Percentiles rank a stretch among this genome's conserved stretches.
These are phyloP conservation scores for Yamadazyma olivae DNA, from an alignment of 805 yeast species.

Conservation along the genomic window DNA sequence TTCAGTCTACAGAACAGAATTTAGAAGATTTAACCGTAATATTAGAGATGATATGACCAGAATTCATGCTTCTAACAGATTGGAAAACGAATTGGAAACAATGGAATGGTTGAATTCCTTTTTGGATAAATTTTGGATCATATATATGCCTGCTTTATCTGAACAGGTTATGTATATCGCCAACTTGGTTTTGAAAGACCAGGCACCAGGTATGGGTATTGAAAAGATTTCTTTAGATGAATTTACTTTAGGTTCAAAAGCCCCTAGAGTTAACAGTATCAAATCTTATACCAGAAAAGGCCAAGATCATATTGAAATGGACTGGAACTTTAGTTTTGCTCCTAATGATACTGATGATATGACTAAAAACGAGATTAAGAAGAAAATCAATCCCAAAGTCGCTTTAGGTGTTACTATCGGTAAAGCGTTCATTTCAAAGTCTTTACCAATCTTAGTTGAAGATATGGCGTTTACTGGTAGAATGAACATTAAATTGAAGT, in stretches of 20 bases:
- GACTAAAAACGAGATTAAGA: conserved; percentile 71
- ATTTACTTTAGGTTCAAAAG: conserved; percentile 76
- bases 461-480: conserved; percentile 75
- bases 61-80: conserved; percentile 56
- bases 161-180: conserved; percentile 70
- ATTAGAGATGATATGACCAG: conserved; percentile 75
- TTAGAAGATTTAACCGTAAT: conserved; percentile 71
- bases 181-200: conserved; percentile 63
- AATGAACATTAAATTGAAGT: conserved; percentile 58
- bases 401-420: conserved; percentile 80
- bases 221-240: conserved; percentile 71
- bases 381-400: conserved; percentile 75
- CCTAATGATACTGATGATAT: conserved; percentile 82
- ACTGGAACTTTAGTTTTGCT: conserved; percentile 77
- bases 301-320: conserved; percentile 70
- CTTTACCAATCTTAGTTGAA: conserved; percentile 75
- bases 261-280: conserved; percentile 71
- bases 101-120: conserved; percentile 81
- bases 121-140: conserved; percentile 79
- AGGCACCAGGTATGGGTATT: conserved; percentile 81
- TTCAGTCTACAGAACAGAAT: conserved; percentile 69
- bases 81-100: conserved; percentile 65
- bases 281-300: conserved; percentile 72
- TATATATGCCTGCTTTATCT: conserved; percentile 82
- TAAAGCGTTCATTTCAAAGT: conserved; percentile 74